These are phyloP conservation scores for Capronia epimyces DNA, from an alignment of 2,329 filamentous ascomycete genomes.

Conservation along the genomic window DNA sequence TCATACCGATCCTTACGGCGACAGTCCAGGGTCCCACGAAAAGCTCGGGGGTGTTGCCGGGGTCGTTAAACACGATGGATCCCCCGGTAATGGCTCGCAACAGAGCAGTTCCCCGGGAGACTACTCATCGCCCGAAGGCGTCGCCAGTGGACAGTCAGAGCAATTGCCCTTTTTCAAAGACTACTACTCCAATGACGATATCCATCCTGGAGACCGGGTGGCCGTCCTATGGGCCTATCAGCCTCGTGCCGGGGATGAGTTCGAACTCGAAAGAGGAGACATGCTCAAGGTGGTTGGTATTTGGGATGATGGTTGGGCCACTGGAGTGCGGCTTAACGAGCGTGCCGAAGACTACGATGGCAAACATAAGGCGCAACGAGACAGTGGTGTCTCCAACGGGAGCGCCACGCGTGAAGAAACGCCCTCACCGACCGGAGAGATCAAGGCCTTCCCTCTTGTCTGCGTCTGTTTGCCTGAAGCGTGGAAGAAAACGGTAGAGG, in stretches of 20 bases:
- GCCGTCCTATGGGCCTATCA: slow-evolving; percentile 95
- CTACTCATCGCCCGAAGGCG: slow-evolving; percentile 76
- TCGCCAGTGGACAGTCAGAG: slow-evolving; percentile 87
- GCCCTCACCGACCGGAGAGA: slow-evolving; percentile 67
- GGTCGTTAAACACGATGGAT: slow-evolving; percentile 65
- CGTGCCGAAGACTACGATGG: slow-evolving; percentile 84
- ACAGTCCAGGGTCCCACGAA: slow-evolving; percentile 65
- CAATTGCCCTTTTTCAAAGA: slow-evolving; percentile 96
- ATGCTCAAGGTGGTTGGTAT: slow-evolving; percentile 98
- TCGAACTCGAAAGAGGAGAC: slow-evolving; percentile 85
- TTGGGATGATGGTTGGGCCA: slow-evolving; percentile 99
- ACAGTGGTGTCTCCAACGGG: slow-evolving; percentile 87
- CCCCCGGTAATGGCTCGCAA: slow-evolving; percentile 75
- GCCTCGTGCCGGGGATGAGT: slow-evolving; percentile 87
- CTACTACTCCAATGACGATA: slow-evolving; percentile 96
- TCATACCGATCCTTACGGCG: slow-evolving; percentile 63
- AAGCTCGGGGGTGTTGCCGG: slow-evolving; percentile 45
- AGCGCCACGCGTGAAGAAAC: slow-evolving; percentile 58
- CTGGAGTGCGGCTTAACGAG: slow-evolving; percentile 76
- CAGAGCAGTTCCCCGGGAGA: slow-evolving; percentile 72
- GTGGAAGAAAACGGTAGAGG: slow-evolving; percentile 94
- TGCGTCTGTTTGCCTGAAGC: slow-evolving; percentile 93
- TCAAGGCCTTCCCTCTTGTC: slow-evolving; percentile 95
- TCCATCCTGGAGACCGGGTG: slow-evolving; percentile 84
- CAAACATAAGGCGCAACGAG: slow-evolving; percentile 69